Conservation (phyloP, 139 green algal species). For the Pseudopediastrum boryanum region DNA sequence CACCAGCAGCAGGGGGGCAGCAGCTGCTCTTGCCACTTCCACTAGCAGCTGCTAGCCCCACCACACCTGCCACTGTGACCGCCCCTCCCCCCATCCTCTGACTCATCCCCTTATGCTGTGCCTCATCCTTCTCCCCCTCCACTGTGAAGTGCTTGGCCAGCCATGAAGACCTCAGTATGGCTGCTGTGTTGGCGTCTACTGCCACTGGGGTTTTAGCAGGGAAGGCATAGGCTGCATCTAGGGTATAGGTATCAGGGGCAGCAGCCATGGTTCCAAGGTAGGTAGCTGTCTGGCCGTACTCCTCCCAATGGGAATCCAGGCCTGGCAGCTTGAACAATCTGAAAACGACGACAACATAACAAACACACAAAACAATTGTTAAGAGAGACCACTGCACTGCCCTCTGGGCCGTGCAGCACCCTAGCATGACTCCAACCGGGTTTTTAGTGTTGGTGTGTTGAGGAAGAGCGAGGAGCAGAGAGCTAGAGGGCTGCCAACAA, state of each 20-base stretch:
- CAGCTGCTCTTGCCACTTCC: slow-evolving; percentile 12
- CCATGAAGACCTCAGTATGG: slow-evolving; percentile 89
- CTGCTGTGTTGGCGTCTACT: slow-evolving; percentile 91
- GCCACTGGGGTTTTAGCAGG: slow-evolving; percentile 58
- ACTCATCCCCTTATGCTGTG: neutral
- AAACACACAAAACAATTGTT: neutral
- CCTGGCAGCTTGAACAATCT: slow-evolving; percentile 96
- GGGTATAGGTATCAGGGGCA: slow-evolving; percentile 65
- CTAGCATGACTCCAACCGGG: no score
- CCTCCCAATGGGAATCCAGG: slow-evolving; percentile 85
- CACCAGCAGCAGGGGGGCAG: neutral
- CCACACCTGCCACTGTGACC: neutral
- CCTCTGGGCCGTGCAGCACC: no score
- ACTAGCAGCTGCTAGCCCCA: neutral
- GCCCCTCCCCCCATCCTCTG: neutral
- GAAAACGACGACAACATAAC: slow-evolving; percentile 10
- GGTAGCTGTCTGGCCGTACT: slow-evolving; percentile 82
- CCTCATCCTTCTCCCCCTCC: neutral
- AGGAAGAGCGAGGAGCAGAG: neutral
- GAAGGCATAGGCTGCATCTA: slow-evolving; percentile 62
- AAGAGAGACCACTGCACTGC: neutral
- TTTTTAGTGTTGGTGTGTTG: neutral
- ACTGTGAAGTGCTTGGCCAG: slow-evolving; percentile 51
- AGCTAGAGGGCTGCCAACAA: neutral
- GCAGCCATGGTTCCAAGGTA: slow-evolving; percentile 87